Conservation (phyloP, 1,284 basidiomycete genomes). For the Trichosporon ovoides region DNA sequence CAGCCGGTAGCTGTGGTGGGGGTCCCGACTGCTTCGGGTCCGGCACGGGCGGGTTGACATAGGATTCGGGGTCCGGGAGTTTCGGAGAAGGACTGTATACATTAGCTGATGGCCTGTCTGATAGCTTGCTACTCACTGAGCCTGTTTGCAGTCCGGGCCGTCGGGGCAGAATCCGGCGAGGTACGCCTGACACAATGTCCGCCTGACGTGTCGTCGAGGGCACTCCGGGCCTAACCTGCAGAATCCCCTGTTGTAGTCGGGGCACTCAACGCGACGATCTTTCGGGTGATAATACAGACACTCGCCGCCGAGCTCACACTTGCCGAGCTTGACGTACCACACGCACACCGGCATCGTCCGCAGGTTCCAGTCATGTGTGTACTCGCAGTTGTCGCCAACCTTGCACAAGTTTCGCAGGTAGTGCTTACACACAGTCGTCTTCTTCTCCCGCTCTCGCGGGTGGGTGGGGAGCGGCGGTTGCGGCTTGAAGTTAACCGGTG, state of each 20-base stretch:
- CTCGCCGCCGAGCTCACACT: conserved; percentile 96
- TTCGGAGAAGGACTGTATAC: conserved; percentile 35
- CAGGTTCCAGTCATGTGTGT: conserved; percentile 97
- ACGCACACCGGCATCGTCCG: conserved; percentile 99
- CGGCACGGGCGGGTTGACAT: conserved; percentile 70
- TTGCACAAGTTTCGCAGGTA: conserved; percentile 98
- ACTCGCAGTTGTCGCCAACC: conserved; percentile 97
- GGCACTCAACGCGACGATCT: conserved; percentile 86
- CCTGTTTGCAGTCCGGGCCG: conserved; percentile 80
- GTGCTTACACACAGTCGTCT: conserved; percentile 97
- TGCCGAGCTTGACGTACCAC: conserved; percentile 98
- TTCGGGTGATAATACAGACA: conserved; percentile 93
- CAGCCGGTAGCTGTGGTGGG: conserved; percentile 64
- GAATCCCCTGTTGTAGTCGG: conserved; percentile 92
- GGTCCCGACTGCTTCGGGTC: conserved; percentile 75
- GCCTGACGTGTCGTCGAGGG: conserved; percentile 85
- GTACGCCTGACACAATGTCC: conserved; percentile 85
- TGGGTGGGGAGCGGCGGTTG: conserved; percentile 72
- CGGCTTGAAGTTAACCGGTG: conserved; percentile 78
- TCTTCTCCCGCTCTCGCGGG: conserved; percentile 70
- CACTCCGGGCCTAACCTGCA: conserved; percentile 86
- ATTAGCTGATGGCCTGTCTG: background rate
- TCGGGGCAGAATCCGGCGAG: conserved; percentile 93
- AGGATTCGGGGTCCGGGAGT: conserved; percentile 63
- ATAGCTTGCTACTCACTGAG: conserved; percentile 66